Conservation (phyloP, 2,329 filamentous ascomycete genomes). For the Hypoxylon sp. region DNA sequence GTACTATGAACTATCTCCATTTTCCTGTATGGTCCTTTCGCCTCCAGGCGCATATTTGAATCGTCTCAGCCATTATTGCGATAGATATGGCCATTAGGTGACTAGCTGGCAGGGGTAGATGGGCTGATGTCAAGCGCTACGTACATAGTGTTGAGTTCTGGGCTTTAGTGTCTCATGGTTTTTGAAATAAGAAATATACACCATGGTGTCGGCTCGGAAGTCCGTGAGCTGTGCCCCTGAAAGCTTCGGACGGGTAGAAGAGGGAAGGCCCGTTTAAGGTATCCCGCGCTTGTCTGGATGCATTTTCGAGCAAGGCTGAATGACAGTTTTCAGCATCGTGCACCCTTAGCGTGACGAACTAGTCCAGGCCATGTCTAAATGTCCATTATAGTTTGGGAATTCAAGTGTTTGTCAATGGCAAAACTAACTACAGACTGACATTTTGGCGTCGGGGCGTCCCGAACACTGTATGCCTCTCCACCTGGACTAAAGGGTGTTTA, state of each 20-base stretch:
- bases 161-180: no score
- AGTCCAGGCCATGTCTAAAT: background rate
- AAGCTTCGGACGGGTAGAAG: background rate
- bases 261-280: background rate
- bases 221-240: conserved; percentile 1
- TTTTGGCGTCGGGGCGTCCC: background rate
- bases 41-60: no score
- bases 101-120: background rate
- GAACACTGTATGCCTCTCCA: background rate
- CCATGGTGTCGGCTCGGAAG: background rate
- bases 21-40: background rate
- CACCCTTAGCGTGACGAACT: background rate
- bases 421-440: background rate
- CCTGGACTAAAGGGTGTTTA: background rate
- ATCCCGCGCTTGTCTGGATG: background rate
- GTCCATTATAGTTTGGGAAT: background rate
- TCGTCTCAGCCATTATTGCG: background rate
- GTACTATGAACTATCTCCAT: background rate
- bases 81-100: background rate
- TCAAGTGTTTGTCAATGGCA: background rate
- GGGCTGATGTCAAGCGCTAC: background rate
- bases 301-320: conserved; percentile 2
- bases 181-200: background rate
- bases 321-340: background rate
- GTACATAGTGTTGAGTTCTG: background rate